phyloP scores from a whole-genome alignment of 805 yeast species.

The Suhomyces xylopsoci region DNA sequence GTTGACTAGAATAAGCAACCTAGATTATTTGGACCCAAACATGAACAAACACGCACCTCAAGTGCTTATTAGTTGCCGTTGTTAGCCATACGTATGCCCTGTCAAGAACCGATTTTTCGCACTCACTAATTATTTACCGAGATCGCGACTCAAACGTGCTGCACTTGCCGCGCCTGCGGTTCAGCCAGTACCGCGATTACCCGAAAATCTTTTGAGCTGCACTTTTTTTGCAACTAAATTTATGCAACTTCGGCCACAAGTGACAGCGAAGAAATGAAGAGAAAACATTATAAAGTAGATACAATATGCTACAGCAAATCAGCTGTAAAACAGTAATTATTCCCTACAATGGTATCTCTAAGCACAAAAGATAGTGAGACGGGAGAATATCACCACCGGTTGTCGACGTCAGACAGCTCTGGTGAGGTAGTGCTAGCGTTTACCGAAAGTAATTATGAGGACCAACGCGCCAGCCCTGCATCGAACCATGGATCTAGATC shows the following conservation, averaged over 20 bases:
- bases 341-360: neutral
- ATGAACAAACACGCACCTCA: too few relatives aligned
- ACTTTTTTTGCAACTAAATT: neutral
- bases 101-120: neutral
- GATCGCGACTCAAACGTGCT: neutral
- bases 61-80: neutral
- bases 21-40: too few relatives aligned
- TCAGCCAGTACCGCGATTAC: neutral
- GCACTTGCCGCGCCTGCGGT: neutral
- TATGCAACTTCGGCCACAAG: neutral
- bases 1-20: too few relatives aligned
- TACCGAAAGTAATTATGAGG: constrained; percentile 2
- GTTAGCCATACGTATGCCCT: neutral
- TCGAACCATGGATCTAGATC: constrained; percentile 12
- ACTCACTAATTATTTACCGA: neutral
- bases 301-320: neutral
- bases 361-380: constrained; percentile 2
- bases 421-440: constrained; percentile 1
- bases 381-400: neutral
- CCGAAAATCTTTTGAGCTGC: neutral
- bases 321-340: too few relatives aligned
- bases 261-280: neutral
- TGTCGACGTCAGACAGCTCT: constrained; percentile 9
- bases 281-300: neutral
- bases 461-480: neutral